Evolutionary conservation across 2,329 filamentous ascomycete genomes (phyloP), one percentile per base, ranked within the genome.

Genomic region (Ophiocordyceps camponoti-rufipedis): DNA sequence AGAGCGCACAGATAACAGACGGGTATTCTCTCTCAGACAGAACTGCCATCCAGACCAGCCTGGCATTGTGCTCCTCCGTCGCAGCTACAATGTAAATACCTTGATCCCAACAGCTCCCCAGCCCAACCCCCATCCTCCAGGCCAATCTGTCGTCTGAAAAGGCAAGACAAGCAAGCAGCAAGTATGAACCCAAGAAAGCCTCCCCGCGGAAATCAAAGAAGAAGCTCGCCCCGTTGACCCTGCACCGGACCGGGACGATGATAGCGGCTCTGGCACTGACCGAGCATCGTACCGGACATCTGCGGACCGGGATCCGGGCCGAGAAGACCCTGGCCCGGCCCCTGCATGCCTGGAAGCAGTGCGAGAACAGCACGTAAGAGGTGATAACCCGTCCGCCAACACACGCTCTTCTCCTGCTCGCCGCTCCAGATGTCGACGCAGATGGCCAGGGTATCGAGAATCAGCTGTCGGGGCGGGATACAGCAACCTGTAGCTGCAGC

Each of bases 361-460:
- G 47, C 47, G 7, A 48, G 44, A 11, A 60, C 51, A 1, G 52
- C 55, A n/a, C 53, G 48, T 23, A 62, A 46, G 29, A 61, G 39
- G n/a, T 57, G 53, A 43, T 60, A 60, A 1, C 56, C 58, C 2
- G 58, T 61, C 38, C 59, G 51, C 48, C 58, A 62, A 44, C 58
- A 62, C 5, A 60, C 58, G 19, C 59, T 62, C 49, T 55, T 61
- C 14, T 60, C 55, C 45, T 55, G 54, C 50, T 62, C 58, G 1
- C 53, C 53, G n/a, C 52, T 54, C 60, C 58, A 63, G 9, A 63
- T 62, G 7, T 60, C 56, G 10, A 61, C 51, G 42, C 60, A 63
- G 45, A 53, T 58, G 43, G 49, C 50, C 16, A 62, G 41, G 0
- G 58, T 61, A 19, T 63, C 60, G 7, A 61, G 49, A 12, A 63